phyloP scores from a whole-genome alignment of 2,329 filamentous ascomycete species.

The Clonostachys sp. region DNA sequence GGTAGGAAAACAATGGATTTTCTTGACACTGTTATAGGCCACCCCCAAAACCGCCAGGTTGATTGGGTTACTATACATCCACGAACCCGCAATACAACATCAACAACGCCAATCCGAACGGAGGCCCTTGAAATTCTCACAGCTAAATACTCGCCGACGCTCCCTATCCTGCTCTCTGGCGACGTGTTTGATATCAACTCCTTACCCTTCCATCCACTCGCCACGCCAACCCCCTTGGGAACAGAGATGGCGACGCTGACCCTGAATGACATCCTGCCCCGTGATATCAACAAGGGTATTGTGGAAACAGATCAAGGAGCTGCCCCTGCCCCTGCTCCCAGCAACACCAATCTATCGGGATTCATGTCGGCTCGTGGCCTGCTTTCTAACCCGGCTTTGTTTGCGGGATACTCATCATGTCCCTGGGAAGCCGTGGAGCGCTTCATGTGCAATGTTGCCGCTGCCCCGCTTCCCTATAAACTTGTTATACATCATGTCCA shows the following conservation, averaged over 20 bases:
- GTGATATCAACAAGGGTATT: constrained; percentile 10
- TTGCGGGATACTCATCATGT: constrained; percentile 50
- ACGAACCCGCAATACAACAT: constrained; percentile 56
- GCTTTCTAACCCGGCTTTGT: constrained; percentile 63
- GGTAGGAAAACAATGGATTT: constrained; percentile 53
- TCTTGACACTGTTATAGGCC: constrained; percentile 55
- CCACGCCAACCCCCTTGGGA: constrained; percentile 6
- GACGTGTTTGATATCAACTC: constrained; percentile 57
- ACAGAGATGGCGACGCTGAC: constrained; percentile 24
- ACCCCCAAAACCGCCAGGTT: constrained; percentile 43
- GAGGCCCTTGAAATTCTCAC: constrained; percentile 55
- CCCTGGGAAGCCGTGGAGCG: constrained; percentile 59
- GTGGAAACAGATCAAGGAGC: neutral
- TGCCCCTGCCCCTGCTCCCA: constrained; percentile 16
- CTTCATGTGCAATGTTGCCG: constrained; percentile 55
- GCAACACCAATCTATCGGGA: constrained; percentile 48
- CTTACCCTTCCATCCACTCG: constrained; percentile 34
- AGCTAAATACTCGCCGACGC: constrained; percentile 41
- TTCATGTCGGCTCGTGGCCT: constrained; percentile 69
- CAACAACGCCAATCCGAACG: constrained; percentile 55
- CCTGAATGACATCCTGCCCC: constrained; percentile 13
- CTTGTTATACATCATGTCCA: constrained; percentile 61
- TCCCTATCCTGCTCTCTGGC: constrained; percentile 65
- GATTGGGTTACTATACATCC: constrained; percentile 71
- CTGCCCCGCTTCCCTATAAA: constrained; percentile 57